Evolutionary conservation across 768 basidiomycete species (phyloP), one percentile per base, ranked within the genome.

Genomic region (Cyclocybe cylindracea): DNA sequence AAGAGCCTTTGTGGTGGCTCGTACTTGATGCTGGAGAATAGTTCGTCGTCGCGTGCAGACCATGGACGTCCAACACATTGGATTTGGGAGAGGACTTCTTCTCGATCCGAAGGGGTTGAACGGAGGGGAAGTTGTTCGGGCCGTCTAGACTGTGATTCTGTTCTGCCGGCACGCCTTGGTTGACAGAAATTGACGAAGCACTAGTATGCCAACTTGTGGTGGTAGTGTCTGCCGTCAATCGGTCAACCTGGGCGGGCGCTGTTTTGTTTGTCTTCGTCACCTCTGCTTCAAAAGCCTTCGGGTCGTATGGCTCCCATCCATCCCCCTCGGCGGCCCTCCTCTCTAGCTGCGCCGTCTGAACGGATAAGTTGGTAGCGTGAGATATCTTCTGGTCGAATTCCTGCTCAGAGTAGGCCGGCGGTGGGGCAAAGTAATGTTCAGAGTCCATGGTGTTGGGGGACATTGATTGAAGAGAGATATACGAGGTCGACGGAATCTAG

Each of bases 311-410:
- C 61, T 82, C 76, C 75, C 78, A 82, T 55, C 72, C 74, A 13
- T 76, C 75, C 40, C 74, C 71, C 31, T 70, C 70, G 10, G 44
- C 51, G 7, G 53, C 36, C 44, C 35, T 36, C n/a, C 50, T 29
- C 53, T 48, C 55, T 32, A 61, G 59, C 42, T 68, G 65, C 7
- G 68, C 56, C 14, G 65, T 60, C 14, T 52, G 44, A n/a, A 72
- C 54, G 19, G 80, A 83, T 43, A 70, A 58, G 31, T 75, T 60
- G 14, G 78, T 50, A 8, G 75, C 76, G 43, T 68, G 66, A 2
- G 73, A 61, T 38, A 78, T 68, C 66, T 85, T 87, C 43, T 70
- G 77, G 62, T 87, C 82, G 42, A 78, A 80, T 55, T 77, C 76
- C 57, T 75, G 72, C 46, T 77, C 76, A 44, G 69, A 69, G 58